Conservation (phyloP, 2,329 filamentous ascomycete species). For the Ambrosiella xylebori region DNA sequence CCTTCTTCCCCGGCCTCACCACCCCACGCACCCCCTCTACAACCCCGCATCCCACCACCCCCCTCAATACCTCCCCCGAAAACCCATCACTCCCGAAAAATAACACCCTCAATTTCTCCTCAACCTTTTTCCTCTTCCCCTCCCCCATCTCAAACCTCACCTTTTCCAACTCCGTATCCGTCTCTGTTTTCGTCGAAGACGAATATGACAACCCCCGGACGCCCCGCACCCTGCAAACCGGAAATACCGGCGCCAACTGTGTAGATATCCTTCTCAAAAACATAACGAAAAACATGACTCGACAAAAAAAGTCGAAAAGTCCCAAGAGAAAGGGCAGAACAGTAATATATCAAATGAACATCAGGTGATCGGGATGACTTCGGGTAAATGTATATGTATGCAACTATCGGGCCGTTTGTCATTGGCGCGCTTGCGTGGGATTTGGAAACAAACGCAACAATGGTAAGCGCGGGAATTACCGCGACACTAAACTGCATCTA, state of each 20-base stretch:
- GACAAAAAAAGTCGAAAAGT: no score
- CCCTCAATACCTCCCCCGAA: constrained; percentile 29
- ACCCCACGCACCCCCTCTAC: constrained; percentile 74
- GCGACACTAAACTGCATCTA: no score
- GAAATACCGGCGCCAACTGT: no score
- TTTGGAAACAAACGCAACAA: background rate
- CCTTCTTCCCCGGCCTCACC: constrained; percentile 60
- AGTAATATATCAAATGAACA: background rate
- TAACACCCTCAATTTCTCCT: constrained; percentile 56
- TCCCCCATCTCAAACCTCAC: background rate
- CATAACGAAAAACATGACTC: no score
- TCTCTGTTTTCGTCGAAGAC: no score
- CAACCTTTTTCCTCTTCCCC: background rate
- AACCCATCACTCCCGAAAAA: constrained; percentile 93
- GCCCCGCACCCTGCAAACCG: no score
- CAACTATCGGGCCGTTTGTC: background rate
- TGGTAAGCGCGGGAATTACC: no score
- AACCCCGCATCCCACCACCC: constrained; percentile 19
- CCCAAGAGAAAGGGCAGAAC: background rate
- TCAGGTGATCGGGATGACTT: background rate
- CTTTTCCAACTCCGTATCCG: background rate
- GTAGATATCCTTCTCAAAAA: no score
- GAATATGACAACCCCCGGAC: no score
- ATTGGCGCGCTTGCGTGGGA: background rate
- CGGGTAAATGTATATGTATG: background rate